These are phyloP conservation scores for Plectosphaerella cucumerina DNA, from an alignment of 2,329 filamentous ascomycete genomes.

Conservation along the genomic window DNA sequence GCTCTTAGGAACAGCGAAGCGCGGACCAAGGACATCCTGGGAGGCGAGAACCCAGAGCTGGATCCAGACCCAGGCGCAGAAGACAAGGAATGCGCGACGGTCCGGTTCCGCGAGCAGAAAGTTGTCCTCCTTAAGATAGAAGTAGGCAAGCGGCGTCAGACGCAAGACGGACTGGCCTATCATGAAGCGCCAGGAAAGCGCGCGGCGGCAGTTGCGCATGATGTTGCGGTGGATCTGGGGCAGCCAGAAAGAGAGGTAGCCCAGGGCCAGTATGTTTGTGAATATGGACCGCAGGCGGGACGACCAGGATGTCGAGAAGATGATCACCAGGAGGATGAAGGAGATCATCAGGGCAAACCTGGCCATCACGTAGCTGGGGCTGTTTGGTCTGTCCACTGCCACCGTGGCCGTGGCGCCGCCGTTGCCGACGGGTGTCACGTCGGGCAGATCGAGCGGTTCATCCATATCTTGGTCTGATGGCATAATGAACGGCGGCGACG, in stretches of 20 bases:
- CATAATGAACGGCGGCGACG: slow-evolving; percentile 49
- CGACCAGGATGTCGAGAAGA: slow-evolving; percentile 59
- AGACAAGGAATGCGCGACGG: slow-evolving; percentile 55
- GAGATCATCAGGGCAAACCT: slow-evolving; percentile 54
- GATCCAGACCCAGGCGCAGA: slow-evolving; percentile 79
- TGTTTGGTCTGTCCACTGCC: slow-evolving; percentile 18
- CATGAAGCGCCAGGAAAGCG: slow-evolving; percentile 88
- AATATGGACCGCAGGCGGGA: slow-evolving; percentile 50
- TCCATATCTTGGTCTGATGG: slow-evolving; percentile 62
- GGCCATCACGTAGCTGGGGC: slow-evolving; percentile 35
- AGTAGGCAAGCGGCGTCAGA: slow-evolving; percentile 77
- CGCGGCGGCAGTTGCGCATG: slow-evolving; percentile 85
- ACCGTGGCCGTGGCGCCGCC: neutral
- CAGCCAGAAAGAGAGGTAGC: slow-evolving; percentile 86
- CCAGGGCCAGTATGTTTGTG: slow-evolving; percentile 60
- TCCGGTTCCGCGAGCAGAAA: slow-evolving; percentile 75
- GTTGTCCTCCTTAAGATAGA: slow-evolving; percentile 75
- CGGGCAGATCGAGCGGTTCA: slow-evolving; percentile 37
- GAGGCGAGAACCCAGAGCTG: slow-evolving; percentile 75
- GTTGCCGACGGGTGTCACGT: neutral
- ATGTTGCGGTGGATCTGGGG: slow-evolving; percentile 91
- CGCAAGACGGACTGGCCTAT: slow-evolving; percentile 77
- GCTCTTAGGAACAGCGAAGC: slow-evolving; percentile 74
- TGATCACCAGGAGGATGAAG: slow-evolving; percentile 52
- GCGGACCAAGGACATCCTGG: slow-evolving; percentile 81